Percentiles rank a stretch among this genome's conserved stretches.
Evolutionary conservation across 2,329 filamentous ascomycete genomes (phyloP).

Genomic region (Lizonia empirigonia): DNA sequence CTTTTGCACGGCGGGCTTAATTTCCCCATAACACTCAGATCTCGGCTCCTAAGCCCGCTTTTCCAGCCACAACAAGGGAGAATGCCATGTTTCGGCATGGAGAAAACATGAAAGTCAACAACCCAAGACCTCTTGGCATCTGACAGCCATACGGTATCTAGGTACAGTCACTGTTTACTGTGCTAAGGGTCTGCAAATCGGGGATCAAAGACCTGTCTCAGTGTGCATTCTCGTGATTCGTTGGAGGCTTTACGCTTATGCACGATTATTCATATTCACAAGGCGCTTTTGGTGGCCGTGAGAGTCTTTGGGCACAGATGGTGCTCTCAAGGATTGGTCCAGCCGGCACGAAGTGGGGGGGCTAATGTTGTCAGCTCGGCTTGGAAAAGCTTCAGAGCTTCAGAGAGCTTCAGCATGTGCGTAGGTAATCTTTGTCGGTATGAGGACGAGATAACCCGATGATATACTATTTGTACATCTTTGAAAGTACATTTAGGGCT

Average conservation of each 20-base stretch:
- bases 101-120: neutral
- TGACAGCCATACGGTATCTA: no score
- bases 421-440: constrained; percentile 1
- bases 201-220: constrained; percentile 2
- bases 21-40: no score
- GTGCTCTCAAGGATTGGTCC: constrained; percentile 1
- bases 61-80: no score
- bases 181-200: constrained; percentile 8
- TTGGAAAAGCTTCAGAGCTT: constrained; percentile 19
- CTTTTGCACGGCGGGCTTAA: no score
- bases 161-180: neutral
- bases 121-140: neutral
- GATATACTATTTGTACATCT: neutral
- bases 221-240: constrained; percentile 8
- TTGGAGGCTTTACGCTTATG: constrained; percentile 3
- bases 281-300: neutral
- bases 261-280: constrained; percentile 6
- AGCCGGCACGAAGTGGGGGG: constrained; percentile 13
- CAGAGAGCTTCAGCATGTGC: constrained; percentile 13
- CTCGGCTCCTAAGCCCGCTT: no score
- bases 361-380: constrained; percentile 4
- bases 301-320: constrained; percentile 4
- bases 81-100: constrained; percentile 7
- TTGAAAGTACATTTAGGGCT: neutral
- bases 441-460: neutral